Base-by-base conservation (phyloP, 306 rosid genomes). In the Casuarina glauca region DNA sequence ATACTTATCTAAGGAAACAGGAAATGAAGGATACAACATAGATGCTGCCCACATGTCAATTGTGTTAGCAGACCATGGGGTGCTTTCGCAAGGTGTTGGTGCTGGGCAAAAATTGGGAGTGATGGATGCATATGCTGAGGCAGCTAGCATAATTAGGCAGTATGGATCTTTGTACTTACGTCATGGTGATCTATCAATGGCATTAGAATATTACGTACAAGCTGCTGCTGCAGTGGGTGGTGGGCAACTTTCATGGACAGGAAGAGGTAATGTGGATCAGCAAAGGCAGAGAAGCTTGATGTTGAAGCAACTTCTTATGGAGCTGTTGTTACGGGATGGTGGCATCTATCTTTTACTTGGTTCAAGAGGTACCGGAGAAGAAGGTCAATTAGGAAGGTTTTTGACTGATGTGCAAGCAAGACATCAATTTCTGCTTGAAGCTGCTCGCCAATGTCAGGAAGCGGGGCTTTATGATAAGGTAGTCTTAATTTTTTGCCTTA, bases 221-320 rank as follows among this genome's bases (percentile, higher is more conserved):
- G 97, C 99, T 84, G 93, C 99, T 83, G 97, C 99, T 70, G 94
- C 93, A 4, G 96, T 95, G 48, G 99, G 99, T 15, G 99, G 99
- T 64, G 99, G 99, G 70, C 90, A 62, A 84, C 66, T 86, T 88
- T 91, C 97, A 3, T 95, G 99, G 99, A 87, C 93, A 39, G 92
- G 97, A 66, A 86, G 97, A 83, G 90, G 93, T 61, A 95, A 82
- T 72, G 75, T 87, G 72, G 94, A 93, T 89, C 97, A 95, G 77
- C 97, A 86, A 84, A 88, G 99, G 89, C 99, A 95, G 87, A 91
- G 93, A 86, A 91, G 80, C 80, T 77, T 91, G 91, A 92, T 95
- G 97, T 88, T 95, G 87, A 95, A 91, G 89, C 99, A 95, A 85
- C 97, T 95, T 82, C 90, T 95, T 63, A 90, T 91, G 12, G 97